Evolutionary conservation across 805 yeast genomes (phyloP).

Genomic region (Kuraishia hungarica): DNA sequence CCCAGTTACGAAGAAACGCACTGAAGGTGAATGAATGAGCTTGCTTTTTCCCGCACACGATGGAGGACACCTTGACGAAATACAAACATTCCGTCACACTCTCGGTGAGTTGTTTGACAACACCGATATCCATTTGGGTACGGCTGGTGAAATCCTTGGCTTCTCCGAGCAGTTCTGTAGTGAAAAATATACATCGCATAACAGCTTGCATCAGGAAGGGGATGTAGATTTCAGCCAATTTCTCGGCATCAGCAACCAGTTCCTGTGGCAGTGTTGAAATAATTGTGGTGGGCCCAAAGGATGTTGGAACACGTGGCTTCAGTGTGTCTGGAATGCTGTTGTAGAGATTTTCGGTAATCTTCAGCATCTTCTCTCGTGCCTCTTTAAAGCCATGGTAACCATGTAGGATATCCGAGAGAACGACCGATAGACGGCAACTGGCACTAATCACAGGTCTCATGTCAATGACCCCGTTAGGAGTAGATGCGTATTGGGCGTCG

Average conservation of each 20-base stretch:
- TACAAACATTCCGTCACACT: background rate
- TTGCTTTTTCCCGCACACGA: background rate
- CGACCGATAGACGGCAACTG: constrained; percentile 5
- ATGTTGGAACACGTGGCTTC: background rate
- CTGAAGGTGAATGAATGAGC: background rate
- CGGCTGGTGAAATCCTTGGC: background rate
- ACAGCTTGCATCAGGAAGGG: background rate
- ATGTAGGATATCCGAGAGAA: constrained; percentile 5
- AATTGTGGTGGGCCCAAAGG: background rate
- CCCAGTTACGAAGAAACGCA: background rate
- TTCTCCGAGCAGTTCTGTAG: background rate
- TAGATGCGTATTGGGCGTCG: background rate
- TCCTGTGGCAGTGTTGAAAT: background rate
- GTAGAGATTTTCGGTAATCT: background rate
- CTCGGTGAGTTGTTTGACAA: background rate
- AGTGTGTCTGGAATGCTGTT: background rate
- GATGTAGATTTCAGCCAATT: background rate
- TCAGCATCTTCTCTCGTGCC: constrained; percentile 4
- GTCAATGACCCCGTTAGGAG: background rate
- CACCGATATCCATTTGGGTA: background rate
- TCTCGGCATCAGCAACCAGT: background rate
- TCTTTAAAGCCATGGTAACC: constrained; percentile 4
- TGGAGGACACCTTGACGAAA: background rate
- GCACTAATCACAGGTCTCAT: constrained; percentile 7
- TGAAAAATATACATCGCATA: background rate